Base-by-base conservation (phyloP, 345 rosid genomes). In the Camelina neglecta region DNA sequence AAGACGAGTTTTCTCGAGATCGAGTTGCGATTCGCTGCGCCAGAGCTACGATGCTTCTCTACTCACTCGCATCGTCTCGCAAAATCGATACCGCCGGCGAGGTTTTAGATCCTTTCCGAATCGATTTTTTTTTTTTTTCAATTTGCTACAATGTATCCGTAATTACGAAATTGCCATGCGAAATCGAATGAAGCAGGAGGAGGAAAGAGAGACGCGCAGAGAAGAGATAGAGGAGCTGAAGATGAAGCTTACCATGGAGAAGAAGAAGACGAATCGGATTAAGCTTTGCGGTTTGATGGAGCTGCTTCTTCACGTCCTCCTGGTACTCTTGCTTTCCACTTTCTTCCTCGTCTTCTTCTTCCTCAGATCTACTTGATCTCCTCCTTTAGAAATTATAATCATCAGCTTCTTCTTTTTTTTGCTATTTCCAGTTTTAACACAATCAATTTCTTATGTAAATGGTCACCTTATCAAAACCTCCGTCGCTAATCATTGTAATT, bases 291-390 rank as follows among this genome's bases (percentile, higher is more conserved):
- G 73, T 21, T 65, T 72, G 3, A 77, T 49, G 76, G 81, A 77
- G 65, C 11, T 71, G 41, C 23, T 77, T 58, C 73, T 72, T 65
- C 72, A 58, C 63, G 26, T 77, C 72, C 0, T 31, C 58, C 33
- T 77, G 81, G 61, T 77, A 71, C 61, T 77, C 0, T 57, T 77
- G 72, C 67, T 77, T 65, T 77, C 76, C 33, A 65, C 76, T 45
- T 70, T 76, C 56, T 50, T 65, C 36, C 41, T 77, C 2, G 11
- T 77, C 41, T 45, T 57, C 41, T 45, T 57, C 76, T 71, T 58
- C 55, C 47, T 77, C 35, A 1, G 11, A 42, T 75, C 69, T 21
- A 44, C 11, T 68, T 69, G 63, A 75, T 59, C 26, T 3, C n/a
- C 1, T 23, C 8, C 3, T 2, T 57, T 3, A 15, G 8, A 53